Conservation (phyloP, 345 rosid species). For the Nasturtium officinale region DNA sequence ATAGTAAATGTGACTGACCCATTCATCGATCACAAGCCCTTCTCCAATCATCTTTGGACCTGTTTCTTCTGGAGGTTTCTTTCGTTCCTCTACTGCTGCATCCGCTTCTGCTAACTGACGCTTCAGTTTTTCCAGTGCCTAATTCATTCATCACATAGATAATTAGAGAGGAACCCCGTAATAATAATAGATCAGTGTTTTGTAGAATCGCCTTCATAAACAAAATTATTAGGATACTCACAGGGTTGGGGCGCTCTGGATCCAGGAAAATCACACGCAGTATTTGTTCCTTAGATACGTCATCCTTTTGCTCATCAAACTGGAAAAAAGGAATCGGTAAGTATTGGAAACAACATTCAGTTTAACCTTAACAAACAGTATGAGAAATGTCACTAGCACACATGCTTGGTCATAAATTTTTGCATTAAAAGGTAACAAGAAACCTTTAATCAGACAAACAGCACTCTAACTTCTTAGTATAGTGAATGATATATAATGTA, state of each 20-base stretch:
- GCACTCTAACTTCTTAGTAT: background rate
- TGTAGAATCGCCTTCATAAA: background rate
- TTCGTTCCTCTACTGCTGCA: constrained; percentile 78
- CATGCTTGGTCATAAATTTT: background rate
- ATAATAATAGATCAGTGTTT: background rate
- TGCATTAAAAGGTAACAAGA: background rate
- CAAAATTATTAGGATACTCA: constrained; percentile 43
- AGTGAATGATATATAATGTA: background rate
- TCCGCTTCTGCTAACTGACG: constrained; percentile 88
- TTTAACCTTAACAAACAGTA: background rate
- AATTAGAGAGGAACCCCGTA: constrained; percentile 35
- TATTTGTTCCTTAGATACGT: constrained; percentile 75
- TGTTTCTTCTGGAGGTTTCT: constrained; percentile 80
- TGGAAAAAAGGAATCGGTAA: constrained; percentile 32
- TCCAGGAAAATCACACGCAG: constrained; percentile 82
- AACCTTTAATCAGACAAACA: background rate
- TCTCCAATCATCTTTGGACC: constrained; percentile 90
- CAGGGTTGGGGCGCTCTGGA: constrained; percentile 76
- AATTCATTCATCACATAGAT: background rate
- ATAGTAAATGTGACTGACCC: constrained; percentile 60
- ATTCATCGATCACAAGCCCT: constrained; percentile 99
- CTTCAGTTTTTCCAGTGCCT: constrained; percentile 87
- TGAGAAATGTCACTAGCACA: background rate
- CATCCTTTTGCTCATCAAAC: constrained; percentile 98
- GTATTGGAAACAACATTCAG: constrained; percentile 3